phyloP scores from a whole-genome alignment of 2,329 filamentous ascomycete genomes.

The Nemania serpens region DNA sequence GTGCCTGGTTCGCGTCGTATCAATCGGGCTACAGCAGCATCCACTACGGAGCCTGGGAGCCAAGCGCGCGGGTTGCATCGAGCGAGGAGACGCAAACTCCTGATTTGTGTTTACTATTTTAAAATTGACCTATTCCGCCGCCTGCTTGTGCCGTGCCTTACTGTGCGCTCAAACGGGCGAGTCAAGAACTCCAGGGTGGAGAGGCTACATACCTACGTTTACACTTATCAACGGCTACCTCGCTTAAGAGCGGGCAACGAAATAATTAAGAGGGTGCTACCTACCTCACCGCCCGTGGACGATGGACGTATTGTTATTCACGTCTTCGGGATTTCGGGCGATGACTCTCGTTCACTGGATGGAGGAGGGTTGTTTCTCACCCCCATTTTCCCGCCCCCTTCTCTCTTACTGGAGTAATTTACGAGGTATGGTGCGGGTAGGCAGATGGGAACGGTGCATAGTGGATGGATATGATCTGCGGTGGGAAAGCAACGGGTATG shows the following conservation, averaged over 20 bases:
- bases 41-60: not conserved
- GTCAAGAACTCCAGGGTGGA: not conserved
- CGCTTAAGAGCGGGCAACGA: constrained; percentile 4
- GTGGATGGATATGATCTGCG: constrained; percentile 38
- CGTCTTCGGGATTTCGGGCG: not conserved
- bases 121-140: not conserved
- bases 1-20: constrained; percentile 22
- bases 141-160: constrained; percentile 3
- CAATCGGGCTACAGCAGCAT: constrained; percentile 19
- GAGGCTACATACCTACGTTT: not conserved
- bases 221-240: not conserved
- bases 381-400: not conserved
- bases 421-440: constrained; percentile 29
- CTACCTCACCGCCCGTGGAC: not conserved
- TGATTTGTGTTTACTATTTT: constrained; percentile 8
- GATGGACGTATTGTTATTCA: not conserved
- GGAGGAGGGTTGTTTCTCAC: not conserved
- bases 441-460: constrained; percentile 31
- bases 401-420: too few relatives aligned
- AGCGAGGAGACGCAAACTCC: not conserved
- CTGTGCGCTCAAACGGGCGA: not conserved
- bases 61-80: too few relatives aligned
- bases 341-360: not conserved
- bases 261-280: not conserved
- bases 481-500: constrained; percentile 39